Percentiles rank a stretch among this genome's conserved stretches.
These are phyloP conservation scores for Paraphoma sp. DNA, from an alignment of 2,329 filamentous ascomycete genomes.

Conservation along the genomic window DNA sequence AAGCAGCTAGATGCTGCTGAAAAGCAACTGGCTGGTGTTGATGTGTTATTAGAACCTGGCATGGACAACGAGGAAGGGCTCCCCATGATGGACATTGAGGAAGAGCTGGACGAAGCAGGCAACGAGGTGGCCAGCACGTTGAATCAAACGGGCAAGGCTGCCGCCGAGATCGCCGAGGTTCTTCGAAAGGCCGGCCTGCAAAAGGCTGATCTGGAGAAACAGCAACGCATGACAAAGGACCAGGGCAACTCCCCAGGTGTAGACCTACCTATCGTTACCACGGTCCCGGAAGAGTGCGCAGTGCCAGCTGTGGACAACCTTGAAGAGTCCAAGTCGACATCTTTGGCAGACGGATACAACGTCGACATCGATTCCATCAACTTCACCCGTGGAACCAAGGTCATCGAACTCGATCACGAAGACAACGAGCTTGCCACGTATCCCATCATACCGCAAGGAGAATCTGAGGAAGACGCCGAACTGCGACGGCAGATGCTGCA, in stretches of 20 bases:
- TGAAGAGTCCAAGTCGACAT: slow-evolving; percentile 19
- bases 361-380: slow-evolving; percentile 36
- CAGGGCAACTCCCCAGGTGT: background rate
- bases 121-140: slow-evolving; percentile 71
- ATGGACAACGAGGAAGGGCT: slow-evolving; percentile 71
- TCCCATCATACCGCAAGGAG: slow-evolving; percentile 72
- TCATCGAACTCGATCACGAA: slow-evolving; percentile 54
- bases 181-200: slow-evolving; percentile 77
- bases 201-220: slow-evolving; percentile 34
- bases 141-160: slow-evolving; percentile 67
- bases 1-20: slow-evolving; percentile 75
- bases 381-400: slow-evolving; percentile 43
- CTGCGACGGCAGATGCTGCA: slow-evolving; percentile 87
- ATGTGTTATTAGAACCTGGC: slow-evolving; percentile 66
- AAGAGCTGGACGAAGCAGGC: slow-evolving; percentile 89
- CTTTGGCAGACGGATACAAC: slow-evolving; percentile 28
- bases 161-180: slow-evolving; percentile 72
- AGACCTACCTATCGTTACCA: no score
- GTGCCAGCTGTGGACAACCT: slow-evolving; percentile 66
- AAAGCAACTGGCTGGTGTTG: slow-evolving; percentile 67
- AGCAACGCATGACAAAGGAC: slow-evolving; percentile 1
- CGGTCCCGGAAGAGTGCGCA: slow-evolving; percentile 19
- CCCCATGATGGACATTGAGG: slow-evolving; percentile 87
- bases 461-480: slow-evolving; percentile 79
- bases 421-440: slow-evolving; percentile 48